A percentile compares a stretch with the other conserved stretches of the same genome.
phyloP scores from a whole-genome alignment of 2,329 filamentous ascomycete genomes.

The Helotiales sp. region DNA sequence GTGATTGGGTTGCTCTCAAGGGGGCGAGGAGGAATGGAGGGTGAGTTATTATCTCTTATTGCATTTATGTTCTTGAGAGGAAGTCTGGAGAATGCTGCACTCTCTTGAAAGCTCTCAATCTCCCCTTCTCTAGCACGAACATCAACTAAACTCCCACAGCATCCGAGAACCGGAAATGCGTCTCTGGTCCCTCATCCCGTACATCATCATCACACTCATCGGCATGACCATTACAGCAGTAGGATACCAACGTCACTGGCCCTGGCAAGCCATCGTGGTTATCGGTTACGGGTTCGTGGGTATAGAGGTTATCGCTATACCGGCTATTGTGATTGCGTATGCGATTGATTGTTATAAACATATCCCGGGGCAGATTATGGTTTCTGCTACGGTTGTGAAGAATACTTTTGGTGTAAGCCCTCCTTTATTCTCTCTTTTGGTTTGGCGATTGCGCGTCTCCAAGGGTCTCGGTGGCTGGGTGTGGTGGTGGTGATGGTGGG shows the following conservation, averaged over 20 bases:
- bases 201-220: conserved; percentile 55
- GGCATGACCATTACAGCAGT: conserved; percentile 52
- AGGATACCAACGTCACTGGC: conserved; percentile 52
- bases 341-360: conserved; percentile 63
- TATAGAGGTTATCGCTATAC: conserved; percentile 58
- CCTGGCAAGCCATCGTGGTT: conserved; percentile 53
- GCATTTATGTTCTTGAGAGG: conserved; percentile 56
- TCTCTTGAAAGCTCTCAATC: no score
- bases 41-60: no score
- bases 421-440: no score
- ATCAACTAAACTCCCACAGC: not conserved
- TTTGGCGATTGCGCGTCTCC: no score
- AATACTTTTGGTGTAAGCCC: conserved; percentile 52
- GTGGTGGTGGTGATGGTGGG: no score
- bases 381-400: conserved; percentile 61
- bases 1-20: conserved; percentile 56
- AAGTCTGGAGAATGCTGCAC: no score
- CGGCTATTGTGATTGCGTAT: conserved; percentile 55
- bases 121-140: no score
- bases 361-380: conserved; percentile 57
- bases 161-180: not conserved
- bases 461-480: no score
- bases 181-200: conserved; percentile 50
- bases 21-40: conserved; percentile 53
- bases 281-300: conserved; percentile 54